Evolutionary conservation across 2,329 filamentous ascomycete genomes (phyloP), one percentile per base, ranked within the genome.

Genomic region (Elsinoe ampelina): DNA sequence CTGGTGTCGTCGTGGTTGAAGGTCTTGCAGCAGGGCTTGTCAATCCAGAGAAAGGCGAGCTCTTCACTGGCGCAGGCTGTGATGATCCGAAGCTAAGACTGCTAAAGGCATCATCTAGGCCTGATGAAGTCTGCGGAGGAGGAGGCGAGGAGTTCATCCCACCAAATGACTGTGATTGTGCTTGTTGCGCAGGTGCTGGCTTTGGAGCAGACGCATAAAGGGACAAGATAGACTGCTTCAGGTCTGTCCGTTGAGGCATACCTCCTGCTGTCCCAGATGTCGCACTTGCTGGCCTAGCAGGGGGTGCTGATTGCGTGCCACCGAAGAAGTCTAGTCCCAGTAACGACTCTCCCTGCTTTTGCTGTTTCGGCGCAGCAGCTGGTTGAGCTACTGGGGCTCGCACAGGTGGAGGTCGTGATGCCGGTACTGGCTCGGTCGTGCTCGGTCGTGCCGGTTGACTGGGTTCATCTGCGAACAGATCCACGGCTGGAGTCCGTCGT

Each of bases 171-270:
- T 56, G 54, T 22, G 38, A 47, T 17, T 41, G 12, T 36, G 74
- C 67, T 57, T 73, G 74, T 57, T 78, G 73, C 42, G 77, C 72
- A 8, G 82, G 77, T 63, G 87, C 86, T n/a, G 88, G 83, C 67
- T 89, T 87, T 1, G 90, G 87, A 4, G 83, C 82, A 6, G 89
- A 87, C 10, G 91, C 89, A 68, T 98, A 98, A 13, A 98, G 80
- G 6, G 93, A 98, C 50, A 98, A 75, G 59, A 98, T 98, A 2
- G 92, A 97, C 71, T 96, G 92, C 73, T 98, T 98, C 59, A 98
- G 76, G 68, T 98, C 93, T 2, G 92, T 91, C 60, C 93, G 80
- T 45, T 90, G 95, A 64, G 87, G 84, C 11, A 80, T 79, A 15
- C 76, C 76, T 2, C 78, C 69, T 4, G 67, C 67, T 45, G 80